A percentile compares a stretch with the other conserved stretches of the same genome.
Conservation (phyloP, 345 rosid species). For the Sonneratia alba region DNA sequence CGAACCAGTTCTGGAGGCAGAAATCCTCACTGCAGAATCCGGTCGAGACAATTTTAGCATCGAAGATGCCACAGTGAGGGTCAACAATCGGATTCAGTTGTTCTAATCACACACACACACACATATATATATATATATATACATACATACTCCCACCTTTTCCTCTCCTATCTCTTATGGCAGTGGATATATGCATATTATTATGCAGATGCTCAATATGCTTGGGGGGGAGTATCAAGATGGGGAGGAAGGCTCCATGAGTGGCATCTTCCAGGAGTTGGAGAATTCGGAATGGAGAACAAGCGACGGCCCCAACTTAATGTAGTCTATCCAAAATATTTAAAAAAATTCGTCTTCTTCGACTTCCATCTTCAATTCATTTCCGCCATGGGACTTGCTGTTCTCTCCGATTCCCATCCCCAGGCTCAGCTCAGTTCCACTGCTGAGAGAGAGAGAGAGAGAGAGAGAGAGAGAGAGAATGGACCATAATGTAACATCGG, state of each 20-base stretch:
- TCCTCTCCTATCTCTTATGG: not conserved
- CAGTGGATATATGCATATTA: not conserved
- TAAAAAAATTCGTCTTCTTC: not conserved
- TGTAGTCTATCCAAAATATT: no score
- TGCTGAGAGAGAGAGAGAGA: constrained; percentile 15
- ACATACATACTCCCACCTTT: not conserved
- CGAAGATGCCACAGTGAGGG: constrained; percentile 52
- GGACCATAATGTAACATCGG: not conserved
- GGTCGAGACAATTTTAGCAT: constrained; percentile 34
- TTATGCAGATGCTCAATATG: constrained; percentile 55
- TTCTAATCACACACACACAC: no score
- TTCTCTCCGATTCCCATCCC: constrained; percentile 38
- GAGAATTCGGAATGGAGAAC: not conserved
- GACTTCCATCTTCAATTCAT: no score
- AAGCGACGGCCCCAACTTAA: not conserved
- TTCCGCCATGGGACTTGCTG: not conserved
- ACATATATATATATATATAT: no score
- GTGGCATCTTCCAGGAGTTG: not conserved
- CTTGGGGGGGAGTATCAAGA: constrained; percentile 59
- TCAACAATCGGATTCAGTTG: no score
- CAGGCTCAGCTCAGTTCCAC: constrained; percentile 2
- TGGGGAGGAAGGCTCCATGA: constrained; percentile 21
- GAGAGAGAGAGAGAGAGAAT: not conserved
- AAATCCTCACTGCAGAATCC: constrained; percentile 57
- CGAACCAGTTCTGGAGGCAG: constrained; percentile 50